A percentile compares a stretch with the other conserved stretches of the same genome.
These are phyloP conservation scores for Trichoderma hamatum DNA, from an alignment of 2,329 filamentous ascomycete species.

Conservation along the genomic window DNA sequence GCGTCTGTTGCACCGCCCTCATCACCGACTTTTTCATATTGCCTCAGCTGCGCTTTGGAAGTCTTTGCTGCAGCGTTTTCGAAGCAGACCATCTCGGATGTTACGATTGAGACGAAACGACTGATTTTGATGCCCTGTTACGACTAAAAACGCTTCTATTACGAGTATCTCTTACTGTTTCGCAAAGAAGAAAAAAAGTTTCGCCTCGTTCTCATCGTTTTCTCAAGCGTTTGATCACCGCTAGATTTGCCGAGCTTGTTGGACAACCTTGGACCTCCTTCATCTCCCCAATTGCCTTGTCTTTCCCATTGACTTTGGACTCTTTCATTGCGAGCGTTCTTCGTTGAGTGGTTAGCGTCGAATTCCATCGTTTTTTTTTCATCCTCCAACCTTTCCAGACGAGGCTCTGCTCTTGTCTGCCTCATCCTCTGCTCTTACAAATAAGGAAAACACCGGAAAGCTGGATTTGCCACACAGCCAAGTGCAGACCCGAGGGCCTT, in stretches of 20 bases:
- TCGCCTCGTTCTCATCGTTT: conserved; percentile 17
- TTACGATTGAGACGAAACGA: conserved; percentile 33
- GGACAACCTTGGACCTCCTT: not conserved
- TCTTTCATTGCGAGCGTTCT: conserved; percentile 24
- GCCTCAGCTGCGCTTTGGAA: conserved; percentile 11
- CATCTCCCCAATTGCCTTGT: conserved; percentile 16
- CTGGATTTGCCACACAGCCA: conserved; percentile 80
- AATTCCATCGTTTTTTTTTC: not conserved
- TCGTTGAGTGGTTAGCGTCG: conserved; percentile 20
- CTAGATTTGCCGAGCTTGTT: conserved; percentile 14
- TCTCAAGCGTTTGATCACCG: conserved; percentile 19
- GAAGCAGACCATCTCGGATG: conserved; percentile 22
- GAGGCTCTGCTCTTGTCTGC: conserved; percentile 11
- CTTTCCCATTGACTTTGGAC: conserved; percentile 10
- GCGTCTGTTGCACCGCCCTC: conserved; percentile 21
- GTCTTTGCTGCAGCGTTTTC: conserved; percentile 12
- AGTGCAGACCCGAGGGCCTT: conserved; percentile 20
- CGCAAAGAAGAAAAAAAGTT: conserved; percentile 26
- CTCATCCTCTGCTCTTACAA: conserved; percentile 2
- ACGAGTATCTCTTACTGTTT: conserved; percentile 29
- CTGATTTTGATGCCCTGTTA: conserved; percentile 36
- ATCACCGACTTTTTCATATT: conserved; percentile 20
- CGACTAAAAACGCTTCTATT: conserved; percentile 35
- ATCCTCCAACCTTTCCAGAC: not conserved
- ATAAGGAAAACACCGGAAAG: conserved; percentile 69